These are phyloP conservation scores for Komagataella mondaviorum DNA, from an alignment of 805 yeast species.

Conservation along the genomic window DNA sequence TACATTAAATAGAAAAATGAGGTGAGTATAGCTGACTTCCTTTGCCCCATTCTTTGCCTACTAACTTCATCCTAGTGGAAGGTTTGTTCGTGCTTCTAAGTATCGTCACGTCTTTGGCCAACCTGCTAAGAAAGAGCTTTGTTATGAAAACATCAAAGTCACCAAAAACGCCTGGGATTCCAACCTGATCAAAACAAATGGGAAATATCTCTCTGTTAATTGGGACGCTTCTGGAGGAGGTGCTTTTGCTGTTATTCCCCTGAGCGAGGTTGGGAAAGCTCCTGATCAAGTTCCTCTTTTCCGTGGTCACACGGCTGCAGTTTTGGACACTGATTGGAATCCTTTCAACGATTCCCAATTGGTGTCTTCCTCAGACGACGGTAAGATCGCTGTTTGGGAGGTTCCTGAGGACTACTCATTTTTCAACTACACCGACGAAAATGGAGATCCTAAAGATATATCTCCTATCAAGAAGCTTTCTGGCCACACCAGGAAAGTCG, in stretches of 20 bases:
- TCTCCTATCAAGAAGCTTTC: slow-evolving; percentile 54
- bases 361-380: slow-evolving; percentile 73
- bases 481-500: slow-evolving; percentile 93
- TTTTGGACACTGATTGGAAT: slow-evolving; percentile 89
- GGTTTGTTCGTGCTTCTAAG: slow-evolving; percentile 92
- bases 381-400: slow-evolving; percentile 74
- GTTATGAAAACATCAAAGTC: slow-evolving; percentile 62
- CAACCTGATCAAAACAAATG: slow-evolving; percentile 76
- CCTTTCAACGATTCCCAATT: slow-evolving; percentile 72
- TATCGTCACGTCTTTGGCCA: slow-evolving; percentile 96
- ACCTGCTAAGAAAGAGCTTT: slow-evolving; percentile 55
- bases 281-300: slow-evolving; percentile 90
- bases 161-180: slow-evolving; percentile 96
- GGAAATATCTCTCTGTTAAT: slow-evolving; percentile 73
- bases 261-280: slow-evolving; percentile 75
- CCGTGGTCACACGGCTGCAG: slow-evolving; percentile 93
- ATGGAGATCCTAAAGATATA: slow-evolving; percentile 46
- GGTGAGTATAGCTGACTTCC: slow-evolving; percentile 7
- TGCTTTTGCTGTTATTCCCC: slow-evolving; percentile 88
- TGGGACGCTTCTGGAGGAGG: slow-evolving; percentile 98
- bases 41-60: neutral
- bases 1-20: slow-evolving; percentile 6
- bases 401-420: slow-evolving; percentile 76
- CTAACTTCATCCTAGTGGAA: slow-evolving; percentile 34
- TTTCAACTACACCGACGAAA: slow-evolving; percentile 36